Evolutionary conservation across 352 stramenopile species (phyloP).

Genomic region (Elongisporangium undulatum): DNA sequence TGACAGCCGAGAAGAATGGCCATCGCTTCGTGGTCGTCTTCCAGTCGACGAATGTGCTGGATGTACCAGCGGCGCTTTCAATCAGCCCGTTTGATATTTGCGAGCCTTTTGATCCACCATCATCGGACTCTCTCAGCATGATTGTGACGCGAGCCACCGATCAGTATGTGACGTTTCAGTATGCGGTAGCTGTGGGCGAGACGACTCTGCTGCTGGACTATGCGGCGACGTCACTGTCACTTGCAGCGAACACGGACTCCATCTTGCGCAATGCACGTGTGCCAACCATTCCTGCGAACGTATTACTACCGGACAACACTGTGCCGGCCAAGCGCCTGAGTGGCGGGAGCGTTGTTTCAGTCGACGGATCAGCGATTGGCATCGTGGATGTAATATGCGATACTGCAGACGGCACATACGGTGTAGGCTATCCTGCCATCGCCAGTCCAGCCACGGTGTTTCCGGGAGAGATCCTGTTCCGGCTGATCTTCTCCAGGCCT

Average conservation of each 20-base stretch:
- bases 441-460: conserved; percentile 42
- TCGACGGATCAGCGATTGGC: conserved; percentile 40
- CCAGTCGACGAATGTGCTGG: conserved; percentile 31
- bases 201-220: conserved; percentile 22
- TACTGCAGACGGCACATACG: conserved; percentile 45
- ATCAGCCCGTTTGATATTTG: conserved; percentile 47
- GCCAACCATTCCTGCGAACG: conserved; percentile 25
- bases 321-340: conserved; percentile 19
- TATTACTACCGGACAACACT: conserved; percentile 23
- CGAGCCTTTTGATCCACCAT: conserved; percentile 36
- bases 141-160: conserved; percentile 35
- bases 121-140: conserved; percentile 12
- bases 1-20: conserved; percentile 43
- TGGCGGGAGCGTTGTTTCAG: conserved; percentile 22
- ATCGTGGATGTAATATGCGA: conserved; percentile 45
- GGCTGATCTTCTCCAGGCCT: conserved; percentile 50
- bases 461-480: conserved; percentile 68
- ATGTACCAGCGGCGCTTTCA: conserved; percentile 35
- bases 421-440: conserved; percentile 47
- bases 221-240: conserved; percentile 14
- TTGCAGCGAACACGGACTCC: conserved; percentile 12
- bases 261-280: conserved; percentile 29
- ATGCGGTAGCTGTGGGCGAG: conserved; percentile 32
- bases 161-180: conserved; percentile 54
- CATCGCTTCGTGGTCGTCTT: conserved; percentile 57